Evolutionary conservation across 768 basidiomycete species (phyloP).

Genomic region (Lactarius akahatsu): DNA sequence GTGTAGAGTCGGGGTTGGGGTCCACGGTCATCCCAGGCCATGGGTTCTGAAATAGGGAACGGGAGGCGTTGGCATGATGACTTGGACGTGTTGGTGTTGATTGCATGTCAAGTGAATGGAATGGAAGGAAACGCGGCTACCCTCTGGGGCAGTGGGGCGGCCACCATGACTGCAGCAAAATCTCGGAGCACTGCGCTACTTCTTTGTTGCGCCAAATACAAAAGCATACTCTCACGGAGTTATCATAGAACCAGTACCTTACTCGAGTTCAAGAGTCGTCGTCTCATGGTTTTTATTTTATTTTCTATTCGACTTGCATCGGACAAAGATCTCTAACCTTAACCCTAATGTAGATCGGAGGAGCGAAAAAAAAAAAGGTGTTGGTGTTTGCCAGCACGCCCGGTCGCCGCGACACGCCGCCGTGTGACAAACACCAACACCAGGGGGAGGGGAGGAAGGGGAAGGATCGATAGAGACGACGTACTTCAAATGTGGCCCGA

Average conservation of each 20-base stretch:
- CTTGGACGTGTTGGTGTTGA: not conserved
- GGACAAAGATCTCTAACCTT: conserved; percentile 24
- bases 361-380: conserved; percentile 1
- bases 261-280: no score
- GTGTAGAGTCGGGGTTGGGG: not conserved
- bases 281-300: no score
- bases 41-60: conserved; percentile 14
- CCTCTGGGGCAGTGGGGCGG: no score
- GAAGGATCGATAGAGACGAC: conserved; percentile 9
- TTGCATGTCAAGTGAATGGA: not conserved
- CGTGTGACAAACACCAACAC: not conserved
- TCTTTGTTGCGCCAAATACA: no score
- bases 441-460: conserved; percentile 1
- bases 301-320: no score
- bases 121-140: no score
- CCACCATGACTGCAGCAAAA: no score
- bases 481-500: not conserved
- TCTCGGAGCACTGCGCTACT: no score
- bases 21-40: not conserved
- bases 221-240: no score
- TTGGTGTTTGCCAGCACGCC: not conserved
- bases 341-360: conserved; percentile 16
- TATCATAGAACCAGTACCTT: no score
- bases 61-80: conserved; percentile 16
- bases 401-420: conserved; percentile 10